Conservation (phyloP, 2,329 filamentous ascomycete species). For the Xylariaceae sp. region DNA sequence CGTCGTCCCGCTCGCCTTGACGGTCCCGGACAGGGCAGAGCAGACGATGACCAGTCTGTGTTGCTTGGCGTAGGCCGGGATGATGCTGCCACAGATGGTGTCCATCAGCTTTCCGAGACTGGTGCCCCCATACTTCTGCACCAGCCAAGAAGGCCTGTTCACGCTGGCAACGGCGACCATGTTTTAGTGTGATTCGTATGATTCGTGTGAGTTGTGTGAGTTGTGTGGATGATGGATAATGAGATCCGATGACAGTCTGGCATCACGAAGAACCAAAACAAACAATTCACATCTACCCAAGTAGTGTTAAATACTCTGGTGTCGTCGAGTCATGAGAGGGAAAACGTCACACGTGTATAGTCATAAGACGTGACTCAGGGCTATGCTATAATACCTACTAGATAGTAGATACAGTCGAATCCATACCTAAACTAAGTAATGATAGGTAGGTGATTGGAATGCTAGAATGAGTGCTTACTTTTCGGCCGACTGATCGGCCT, state of each 20-base stretch:
- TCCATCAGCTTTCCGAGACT: conserved; percentile 53
- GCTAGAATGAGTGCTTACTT: too few relatives aligned
- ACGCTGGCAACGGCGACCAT: conserved; percentile 18
- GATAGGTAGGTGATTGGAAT: too few relatives aligned
- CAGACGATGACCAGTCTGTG: conserved; percentile 51
- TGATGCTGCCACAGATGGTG: conserved; percentile 38
- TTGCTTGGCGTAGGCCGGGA: conserved; percentile 31
- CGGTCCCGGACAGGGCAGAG: conserved; percentile 49
- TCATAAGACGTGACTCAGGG: too few relatives aligned
- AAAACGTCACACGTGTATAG: too few relatives aligned
- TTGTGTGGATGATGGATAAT: background rate
- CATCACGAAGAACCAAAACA: too few relatives aligned
- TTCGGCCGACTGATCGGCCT: too few relatives aligned
- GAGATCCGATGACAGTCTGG: background rate
- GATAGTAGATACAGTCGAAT: too few relatives aligned
- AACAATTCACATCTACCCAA: too few relatives aligned
- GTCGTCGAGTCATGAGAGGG: too few relatives aligned
- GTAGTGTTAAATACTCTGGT: too few relatives aligned
- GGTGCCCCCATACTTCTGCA: conserved; percentile 58
- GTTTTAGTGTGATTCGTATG: background rate
- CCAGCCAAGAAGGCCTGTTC: conserved; percentile 41
- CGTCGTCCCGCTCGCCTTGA: conserved; percentile 51
- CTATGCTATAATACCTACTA: too few relatives aligned
- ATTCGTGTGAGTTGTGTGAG: background rate
- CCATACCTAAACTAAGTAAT: too few relatives aligned